Percentiles rank a stretch among this genome's conserved stretches.
Conservation (phyloP, 2,329 filamentous ascomycete species). For the Beauveria australis region DNA sequence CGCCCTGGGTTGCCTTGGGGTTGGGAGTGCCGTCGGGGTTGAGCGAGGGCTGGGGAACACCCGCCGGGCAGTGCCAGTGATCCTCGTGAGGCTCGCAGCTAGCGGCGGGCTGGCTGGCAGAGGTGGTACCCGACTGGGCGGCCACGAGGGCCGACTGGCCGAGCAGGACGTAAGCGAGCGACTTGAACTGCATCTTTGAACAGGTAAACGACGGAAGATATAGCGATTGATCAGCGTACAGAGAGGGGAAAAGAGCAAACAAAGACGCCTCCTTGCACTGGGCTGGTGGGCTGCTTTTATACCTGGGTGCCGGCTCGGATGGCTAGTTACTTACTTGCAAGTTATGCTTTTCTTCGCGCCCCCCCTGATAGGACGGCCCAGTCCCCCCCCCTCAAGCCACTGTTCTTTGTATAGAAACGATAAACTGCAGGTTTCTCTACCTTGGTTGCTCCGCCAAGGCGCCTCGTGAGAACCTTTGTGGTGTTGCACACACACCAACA, state of each 20-base stretch:
- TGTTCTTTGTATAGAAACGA: neutral
- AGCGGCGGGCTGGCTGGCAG: neutral
- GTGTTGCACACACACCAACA: neutral
- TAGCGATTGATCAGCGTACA: neutral
- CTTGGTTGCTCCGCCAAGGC: constrained; percentile 6
- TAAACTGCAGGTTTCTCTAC: neutral
- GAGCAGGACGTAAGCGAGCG: constrained; percentile 2
- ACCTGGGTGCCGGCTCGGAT: neutral
- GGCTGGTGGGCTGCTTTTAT: neutral
- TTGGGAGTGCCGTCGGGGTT: constrained; percentile 6
- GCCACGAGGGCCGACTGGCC: constrained; percentile 7
- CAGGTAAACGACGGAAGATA: neutral
- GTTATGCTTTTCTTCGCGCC: neutral
- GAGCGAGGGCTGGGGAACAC: constrained; percentile 3
- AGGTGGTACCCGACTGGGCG: neutral
- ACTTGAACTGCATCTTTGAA: constrained; percentile 8
- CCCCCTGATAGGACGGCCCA: neutral
- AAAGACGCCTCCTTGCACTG: neutral
- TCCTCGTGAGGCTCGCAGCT: constrained; percentile 10
- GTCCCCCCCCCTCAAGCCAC: neutral
- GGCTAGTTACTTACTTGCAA: neutral
- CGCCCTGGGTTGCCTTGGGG: neutral
- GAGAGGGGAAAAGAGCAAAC: neutral
- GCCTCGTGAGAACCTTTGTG: constrained; percentile 12
- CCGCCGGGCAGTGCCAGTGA: constrained; percentile 2